These are phyloP conservation scores for Fomes fomentarius DNA, from an alignment of 1,284 basidiomycete genomes.

Conservation along the genomic window DNA sequence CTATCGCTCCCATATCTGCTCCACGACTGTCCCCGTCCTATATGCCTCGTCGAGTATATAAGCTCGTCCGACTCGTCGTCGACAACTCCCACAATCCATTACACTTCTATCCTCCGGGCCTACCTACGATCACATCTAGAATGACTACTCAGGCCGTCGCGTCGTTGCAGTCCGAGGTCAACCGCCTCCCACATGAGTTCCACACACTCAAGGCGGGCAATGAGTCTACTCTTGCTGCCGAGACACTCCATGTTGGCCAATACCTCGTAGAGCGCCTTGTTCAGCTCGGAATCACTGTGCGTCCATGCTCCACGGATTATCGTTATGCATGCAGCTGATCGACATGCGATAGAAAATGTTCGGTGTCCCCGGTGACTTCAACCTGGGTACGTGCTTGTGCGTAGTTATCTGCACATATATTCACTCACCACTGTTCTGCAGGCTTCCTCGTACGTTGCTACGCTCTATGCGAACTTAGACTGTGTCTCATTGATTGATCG, in stretches of 20 bases:
- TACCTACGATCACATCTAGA: background rate
- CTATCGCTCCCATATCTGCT: no score
- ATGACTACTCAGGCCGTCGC: constrained; percentile 31
- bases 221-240: constrained; percentile 35
- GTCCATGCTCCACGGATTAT: no score
- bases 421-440: constrained; percentile 14
- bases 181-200: constrained; percentile 57
- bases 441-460: constrained; percentile 60
- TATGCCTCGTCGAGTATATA: no score
- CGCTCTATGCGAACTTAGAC: no score
- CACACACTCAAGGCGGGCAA: constrained; percentile 41
- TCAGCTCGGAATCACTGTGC: constrained; percentile 50
- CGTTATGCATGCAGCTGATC: no score
- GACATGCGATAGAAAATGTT: constrained; percentile 70
- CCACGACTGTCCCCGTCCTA: no score
- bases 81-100: no score
- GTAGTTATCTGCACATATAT: background rate
- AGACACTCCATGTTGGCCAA: constrained; percentile 61
- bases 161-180: constrained; percentile 52
- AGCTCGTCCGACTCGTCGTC: no score
- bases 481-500: no score
- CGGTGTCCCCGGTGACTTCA: constrained; percentile 93
- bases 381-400: constrained; percentile 57
- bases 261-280: constrained; percentile 76
- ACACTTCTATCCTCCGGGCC: constrained; percentile 4